Base-by-base conservation (phyloP, 768 basidiomycete species). In the Amanita pallidorosea region DNA sequence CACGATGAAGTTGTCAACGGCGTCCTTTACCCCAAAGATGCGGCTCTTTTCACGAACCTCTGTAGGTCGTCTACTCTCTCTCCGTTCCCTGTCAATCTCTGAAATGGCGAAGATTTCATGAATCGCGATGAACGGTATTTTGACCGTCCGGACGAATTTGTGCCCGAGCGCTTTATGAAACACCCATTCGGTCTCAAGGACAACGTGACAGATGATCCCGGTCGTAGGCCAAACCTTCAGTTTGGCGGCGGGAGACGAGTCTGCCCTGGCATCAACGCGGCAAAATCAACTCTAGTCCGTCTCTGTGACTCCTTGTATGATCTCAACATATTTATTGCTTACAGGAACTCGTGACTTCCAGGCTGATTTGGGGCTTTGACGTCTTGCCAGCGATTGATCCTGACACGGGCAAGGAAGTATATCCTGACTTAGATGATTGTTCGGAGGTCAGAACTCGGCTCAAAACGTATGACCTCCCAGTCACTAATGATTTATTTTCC, bases 21-120 rank as follows among this genome's bases (percentile, higher is more conserved):
- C 36, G 18, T 33, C 18, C 41, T 37, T 33, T 44, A 22, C 43
- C 60, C 59, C 11, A 55, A 54, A 47, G 60, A 50, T 35, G 40
- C 57, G 45, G 53, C 53, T 13, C 45, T 60, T 22, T 60, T 60
- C 33, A 58, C 59, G n/a, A 61, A 60, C 51, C 38, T 54, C 42
- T 61, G 60, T 61, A 31, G 27, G 44, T n/a, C 15, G 12, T n/a
- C n/a, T 34, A 23, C 22, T 5, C 31, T 34, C 7, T 34, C 11
- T 18, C 17, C 6, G 8, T 8, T 20, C 23, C 13, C 7, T 45
- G 13, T 23, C 15, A 22, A 33, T 5, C 34, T 22, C 12, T 25
- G 36, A 45, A 41, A 12, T 27, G 23, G 7, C 5, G 1, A n/a
- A 59, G 60, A 58, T 55, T 58, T 50, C 22, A 58, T 63, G 5